Base-by-base conservation (phyloP, 306 rosid species). In the Oxytropis ochrocephala region DNA sequence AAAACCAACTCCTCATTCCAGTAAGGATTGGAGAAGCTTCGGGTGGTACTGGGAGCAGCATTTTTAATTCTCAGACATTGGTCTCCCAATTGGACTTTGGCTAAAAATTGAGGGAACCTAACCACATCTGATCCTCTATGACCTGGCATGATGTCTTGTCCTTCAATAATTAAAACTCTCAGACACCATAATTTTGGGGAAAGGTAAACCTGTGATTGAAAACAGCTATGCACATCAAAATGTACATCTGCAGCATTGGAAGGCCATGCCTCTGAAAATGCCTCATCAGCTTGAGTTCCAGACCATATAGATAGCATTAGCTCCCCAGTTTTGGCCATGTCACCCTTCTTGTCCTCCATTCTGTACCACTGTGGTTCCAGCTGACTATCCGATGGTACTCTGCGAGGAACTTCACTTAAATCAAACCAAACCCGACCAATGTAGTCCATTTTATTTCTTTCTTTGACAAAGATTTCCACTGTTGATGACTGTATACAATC, bases 141-240 rank as follows among this genome's bases (percentile, higher is more conserved):
- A 19, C 24, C 69, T 12, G 69, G 69, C 55, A 64, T 64, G 69
- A 64, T 64, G 24, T 64, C 24, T 24, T 44, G 24, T 24, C 41
- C 69, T 44, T 64, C 69, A 43, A 64, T 43, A 64, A 64, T 32
- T 13, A 13, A 43, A 24, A 44, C 54, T 64, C 69, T 44, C 21
- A 44, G 27, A 43, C 29, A 43, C 69, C 69, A 64, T 64, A 64
- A n/a, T 11, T 64, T 64, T 44, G 69, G 69, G 55, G 21, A 64
- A 44, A 27, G 8, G 36, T 24, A 43, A 64, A 64, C 41, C 11
- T 38, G 8, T 38, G 42, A 38, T 38, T 38, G 8, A 38, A 38
- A 9, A 38, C 8, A 38, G 42, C 42, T 6, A 38, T 38, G 42
- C 42, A 36, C 9, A 5, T 36, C 41, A 36, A 5, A 36, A 36